Evolutionary conservation across 1,284 basidiomycete species (phyloP).

Genomic region (Naganishia albida): DNA sequence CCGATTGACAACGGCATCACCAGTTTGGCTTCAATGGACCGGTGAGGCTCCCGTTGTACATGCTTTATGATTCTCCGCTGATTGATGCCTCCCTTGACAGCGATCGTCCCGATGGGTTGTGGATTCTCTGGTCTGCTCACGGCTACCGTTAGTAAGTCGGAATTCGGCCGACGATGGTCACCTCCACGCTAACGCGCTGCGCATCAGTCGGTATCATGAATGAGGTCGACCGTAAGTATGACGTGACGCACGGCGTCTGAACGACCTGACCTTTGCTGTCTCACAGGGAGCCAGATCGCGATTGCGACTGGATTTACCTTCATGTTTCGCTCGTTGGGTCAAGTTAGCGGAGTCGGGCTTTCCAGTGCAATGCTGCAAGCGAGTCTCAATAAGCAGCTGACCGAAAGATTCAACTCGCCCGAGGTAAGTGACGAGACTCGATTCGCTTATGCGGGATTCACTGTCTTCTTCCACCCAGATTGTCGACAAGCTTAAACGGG

Average conservation of each 20-base stretch:
- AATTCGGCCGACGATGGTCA: not conserved
- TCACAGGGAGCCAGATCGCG: constrained; percentile 37
- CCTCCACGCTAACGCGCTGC: not conserved
- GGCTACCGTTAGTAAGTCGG: constrained; percentile 36
- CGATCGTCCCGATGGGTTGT: constrained; percentile 40
- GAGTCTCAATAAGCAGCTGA: constrained; percentile 34
- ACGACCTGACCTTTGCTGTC: too few relatives aligned
- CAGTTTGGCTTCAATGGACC: constrained; percentile 37
- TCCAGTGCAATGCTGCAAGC: constrained; percentile 41
- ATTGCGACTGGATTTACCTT: constrained; percentile 39
- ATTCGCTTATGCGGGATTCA: too few relatives aligned
- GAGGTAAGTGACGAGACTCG: constrained; percentile 32
- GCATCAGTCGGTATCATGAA: constrained; percentile 39
- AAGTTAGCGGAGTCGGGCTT: constrained; percentile 41
- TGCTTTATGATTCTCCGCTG: not conserved
- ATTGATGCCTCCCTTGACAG: not conserved
- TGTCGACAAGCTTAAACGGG: constrained; percentile 37
- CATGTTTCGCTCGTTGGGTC: constrained; percentile 40
- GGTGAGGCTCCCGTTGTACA: constrained; percentile 2
- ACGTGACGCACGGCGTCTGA: too few relatives aligned
- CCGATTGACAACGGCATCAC: constrained; percentile 27
- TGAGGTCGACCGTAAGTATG: constrained; percentile 36
- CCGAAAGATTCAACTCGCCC: constrained; percentile 32
- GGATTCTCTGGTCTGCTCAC: constrained; percentile 40
- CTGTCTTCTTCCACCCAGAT: constrained; percentile 24